Percentiles rank a stretch among this genome's conserved stretches.
These are phyloP conservation scores for Eurotiales sp. DNA, from an alignment of 2,329 filamentous ascomycete species.

Conservation along the genomic window DNA sequence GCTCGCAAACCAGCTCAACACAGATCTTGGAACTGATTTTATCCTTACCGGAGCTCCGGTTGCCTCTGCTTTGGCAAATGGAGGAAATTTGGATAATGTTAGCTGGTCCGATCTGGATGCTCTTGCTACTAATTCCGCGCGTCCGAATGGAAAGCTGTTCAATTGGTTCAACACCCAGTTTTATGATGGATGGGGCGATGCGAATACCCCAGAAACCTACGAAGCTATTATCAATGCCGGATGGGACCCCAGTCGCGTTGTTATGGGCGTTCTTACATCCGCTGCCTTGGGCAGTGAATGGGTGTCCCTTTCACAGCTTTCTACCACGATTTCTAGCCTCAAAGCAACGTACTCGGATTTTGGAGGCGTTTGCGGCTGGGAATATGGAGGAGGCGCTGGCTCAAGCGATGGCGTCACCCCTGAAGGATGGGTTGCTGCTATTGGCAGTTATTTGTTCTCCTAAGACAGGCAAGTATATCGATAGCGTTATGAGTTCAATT, in stretches of 20 bases:
- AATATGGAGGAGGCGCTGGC: slow-evolving; percentile 68
- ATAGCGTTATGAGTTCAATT: no score
- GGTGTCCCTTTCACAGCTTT: slow-evolving; percentile 52
- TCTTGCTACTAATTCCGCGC: slow-evolving; percentile 33
- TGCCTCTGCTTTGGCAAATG: slow-evolving; percentile 56
- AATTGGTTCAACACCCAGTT: slow-evolving; percentile 80
- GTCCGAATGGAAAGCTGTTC: slow-evolving; percentile 50
- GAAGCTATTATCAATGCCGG: slow-evolving; percentile 51
- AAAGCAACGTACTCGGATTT: slow-evolving; percentile 57
- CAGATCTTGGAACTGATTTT: slow-evolving; percentile 61
- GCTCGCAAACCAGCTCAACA: slow-evolving; percentile 46
- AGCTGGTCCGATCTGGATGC: slow-evolving; percentile 66
- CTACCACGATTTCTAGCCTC: slow-evolving; percentile 51
- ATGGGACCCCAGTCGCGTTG: slow-evolving; percentile 64
- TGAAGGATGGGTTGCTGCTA: slow-evolving; percentile 2
- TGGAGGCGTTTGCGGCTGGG: slow-evolving; percentile 81
- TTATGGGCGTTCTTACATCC: slow-evolving; percentile 71
- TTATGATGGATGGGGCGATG: slow-evolving; percentile 74
- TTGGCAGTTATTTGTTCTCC: slow-evolving; percentile 1
- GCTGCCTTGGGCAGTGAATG: slow-evolving; percentile 60
- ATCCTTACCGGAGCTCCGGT: slow-evolving; percentile 72
- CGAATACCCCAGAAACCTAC: slow-evolving; percentile 48
- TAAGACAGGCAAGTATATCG: no score
- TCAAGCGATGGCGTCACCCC: slow-evolving; percentile 3
- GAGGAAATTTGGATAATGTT: slow-evolving; percentile 64